Evolutionary conservation across 495 filamentous ascomycete genomes (phyloP).

Genomic region (Penicillium turbatum): DNA sequence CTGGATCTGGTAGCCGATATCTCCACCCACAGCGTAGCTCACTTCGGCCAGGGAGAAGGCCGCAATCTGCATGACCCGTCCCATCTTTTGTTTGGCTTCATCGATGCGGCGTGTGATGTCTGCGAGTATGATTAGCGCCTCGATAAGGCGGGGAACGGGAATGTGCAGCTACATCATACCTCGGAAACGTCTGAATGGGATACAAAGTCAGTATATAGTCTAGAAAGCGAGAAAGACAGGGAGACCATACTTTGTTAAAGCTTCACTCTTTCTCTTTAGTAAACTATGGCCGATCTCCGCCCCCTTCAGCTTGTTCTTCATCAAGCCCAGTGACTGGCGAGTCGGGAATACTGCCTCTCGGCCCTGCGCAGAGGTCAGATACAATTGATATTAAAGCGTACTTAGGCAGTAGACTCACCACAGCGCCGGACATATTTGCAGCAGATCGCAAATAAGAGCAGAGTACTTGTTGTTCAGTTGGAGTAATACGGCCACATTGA

Average conservation of each 20-base stretch:
- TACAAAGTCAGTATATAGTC: conserved; percentile 10
- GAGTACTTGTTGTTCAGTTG: conserved; percentile 14
- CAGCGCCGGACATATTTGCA: conserved; percentile 53
- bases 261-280: conserved; percentile 90
- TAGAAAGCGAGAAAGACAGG: neutral
- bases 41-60: conserved; percentile 97
- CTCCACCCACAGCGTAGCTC: conserved; percentile 92
- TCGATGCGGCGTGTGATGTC: conserved; percentile 97
- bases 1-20: conserved; percentile 95
- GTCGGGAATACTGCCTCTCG: conserved; percentile 95
- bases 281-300: conserved; percentile 85
- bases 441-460: conserved; percentile 11
- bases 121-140: conserved; percentile 32
- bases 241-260: conserved; percentile 71
- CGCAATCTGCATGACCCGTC: conserved; percentile 97
- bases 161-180: conserved; percentile 45
- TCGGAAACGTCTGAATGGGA: conserved; percentile 68
- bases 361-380: conserved; percentile 26
- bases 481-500: conserved; percentile 25
- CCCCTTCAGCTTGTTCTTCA: conserved; percentile 99
- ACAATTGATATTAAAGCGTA: neutral
- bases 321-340: conserved; percentile 89
- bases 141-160: conserved; percentile 20
- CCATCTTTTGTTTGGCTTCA: conserved; percentile 99
- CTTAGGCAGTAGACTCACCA: conserved; percentile 38